Conservation (phyloP, 306 rosid genomes). For the Crataegus laevigata region DNA sequence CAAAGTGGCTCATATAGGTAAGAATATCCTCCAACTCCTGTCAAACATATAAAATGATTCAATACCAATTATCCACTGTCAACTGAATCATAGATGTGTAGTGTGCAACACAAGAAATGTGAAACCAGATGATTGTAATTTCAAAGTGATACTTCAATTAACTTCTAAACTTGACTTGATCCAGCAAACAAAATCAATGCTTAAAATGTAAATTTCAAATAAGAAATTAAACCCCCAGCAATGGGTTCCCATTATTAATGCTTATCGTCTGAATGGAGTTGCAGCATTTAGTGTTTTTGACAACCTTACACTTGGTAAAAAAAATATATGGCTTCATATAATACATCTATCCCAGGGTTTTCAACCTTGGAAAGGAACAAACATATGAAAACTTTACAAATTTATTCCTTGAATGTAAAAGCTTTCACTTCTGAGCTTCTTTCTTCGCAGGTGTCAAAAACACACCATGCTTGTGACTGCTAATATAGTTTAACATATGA, state of each 20-base stretch:
- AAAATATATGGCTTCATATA: neutral
- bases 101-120: neutral
- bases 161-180: neutral
- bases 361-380: neutral
- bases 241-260: neutral
- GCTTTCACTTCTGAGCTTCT: neutral
- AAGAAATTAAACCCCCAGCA: neutral
- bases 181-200: neutral
- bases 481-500: neutral
- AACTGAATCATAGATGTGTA: neutral
- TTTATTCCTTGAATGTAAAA: neutral
- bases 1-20: conserved; percentile 98
- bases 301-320: neutral
- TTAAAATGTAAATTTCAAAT: neutral
- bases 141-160: neutral
- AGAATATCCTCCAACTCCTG: conserved; percentile 97
- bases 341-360: neutral
- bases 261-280: neutral
- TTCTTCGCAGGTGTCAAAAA: neutral
- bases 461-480: neutral
- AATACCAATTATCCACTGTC: conserved; percentile 2
- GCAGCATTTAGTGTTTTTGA: neutral
- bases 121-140: neutral
- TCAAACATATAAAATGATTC: conserved; percentile 21
- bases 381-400: neutral